Conservation (phyloP, 257 asterid species). For the Rauvolfia tetraphylla region DNA sequence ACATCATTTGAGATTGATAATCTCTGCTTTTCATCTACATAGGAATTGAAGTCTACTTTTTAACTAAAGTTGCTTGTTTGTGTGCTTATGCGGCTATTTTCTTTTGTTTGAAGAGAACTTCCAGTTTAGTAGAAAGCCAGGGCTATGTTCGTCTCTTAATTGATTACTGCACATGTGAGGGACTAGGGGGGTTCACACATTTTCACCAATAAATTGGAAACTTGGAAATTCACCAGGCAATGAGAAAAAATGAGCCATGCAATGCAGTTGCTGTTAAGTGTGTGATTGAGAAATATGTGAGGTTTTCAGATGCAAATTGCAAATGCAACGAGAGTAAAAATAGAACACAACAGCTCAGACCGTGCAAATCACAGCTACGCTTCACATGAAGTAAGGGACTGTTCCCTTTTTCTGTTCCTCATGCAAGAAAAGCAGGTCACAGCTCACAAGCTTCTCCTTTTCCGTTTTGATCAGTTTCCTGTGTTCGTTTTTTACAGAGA, state of each 20-base stretch:
- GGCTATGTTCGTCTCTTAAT: no score
- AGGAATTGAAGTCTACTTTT: neutral
- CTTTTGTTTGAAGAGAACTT: no score
- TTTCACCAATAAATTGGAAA: no score
- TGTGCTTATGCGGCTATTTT: neutral
- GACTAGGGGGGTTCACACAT: no score
- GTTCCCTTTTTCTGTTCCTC: neutral
- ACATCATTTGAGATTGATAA: no score
- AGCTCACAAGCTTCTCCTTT: conserved; percentile 7
- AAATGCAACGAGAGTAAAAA: neutral
- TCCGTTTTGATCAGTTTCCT: neutral
- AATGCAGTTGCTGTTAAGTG: neutral
- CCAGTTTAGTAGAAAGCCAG: neutral
- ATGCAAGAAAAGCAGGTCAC: neutral
- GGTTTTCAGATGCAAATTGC: neutral
- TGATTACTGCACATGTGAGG: no score
- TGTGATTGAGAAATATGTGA: neutral
- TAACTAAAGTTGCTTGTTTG: neutral
- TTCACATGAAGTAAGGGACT: conserved; percentile 17
- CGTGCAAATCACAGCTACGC: conserved; percentile 13
- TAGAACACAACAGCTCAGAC: neutral
- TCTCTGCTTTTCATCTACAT: no score
- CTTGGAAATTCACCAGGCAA: no score
- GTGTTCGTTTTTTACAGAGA: neutral
- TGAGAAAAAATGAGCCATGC: neutral